Conservation (phyloP, 305 asterid genomes). For the Withania somnifera region DNA sequence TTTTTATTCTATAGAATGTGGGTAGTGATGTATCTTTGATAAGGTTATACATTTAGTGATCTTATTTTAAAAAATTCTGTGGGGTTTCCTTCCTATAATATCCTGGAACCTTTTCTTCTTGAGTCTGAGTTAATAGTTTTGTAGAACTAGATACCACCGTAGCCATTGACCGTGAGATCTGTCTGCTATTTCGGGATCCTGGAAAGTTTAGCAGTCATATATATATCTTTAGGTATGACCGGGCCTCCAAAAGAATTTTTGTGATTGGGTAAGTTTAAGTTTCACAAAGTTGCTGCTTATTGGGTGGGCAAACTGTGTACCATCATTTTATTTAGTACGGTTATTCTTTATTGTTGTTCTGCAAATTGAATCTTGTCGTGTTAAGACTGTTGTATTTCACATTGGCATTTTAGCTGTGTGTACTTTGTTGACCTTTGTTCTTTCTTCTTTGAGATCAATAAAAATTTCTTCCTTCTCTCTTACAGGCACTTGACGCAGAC, state of each 20-base stretch:
- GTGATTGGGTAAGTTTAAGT: not conserved
- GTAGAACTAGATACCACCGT: not conserved
- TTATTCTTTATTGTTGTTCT: not conserved
- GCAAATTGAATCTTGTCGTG: not conserved
- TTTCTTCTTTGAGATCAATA: not conserved
- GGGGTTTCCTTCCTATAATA: not conserved
- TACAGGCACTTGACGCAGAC: constrained; percentile 71
- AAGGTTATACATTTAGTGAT: not conserved
- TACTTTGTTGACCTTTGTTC: not conserved
- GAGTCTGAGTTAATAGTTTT: not conserved
- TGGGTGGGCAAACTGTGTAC: not conserved
- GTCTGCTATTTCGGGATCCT: not conserved
- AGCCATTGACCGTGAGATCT: not conserved
- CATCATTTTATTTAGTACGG: not conserved
- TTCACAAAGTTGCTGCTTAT: not conserved
- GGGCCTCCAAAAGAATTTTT: not conserved
- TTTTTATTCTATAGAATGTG: not conserved
- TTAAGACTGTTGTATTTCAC: not conserved
- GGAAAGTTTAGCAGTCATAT: not conserved
- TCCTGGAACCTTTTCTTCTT: not conserved
- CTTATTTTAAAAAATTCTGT: not conserved
- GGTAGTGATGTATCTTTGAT: not conserved
- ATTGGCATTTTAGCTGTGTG: not conserved
- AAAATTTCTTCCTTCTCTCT: not conserved
- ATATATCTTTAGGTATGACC: not conserved